These are phyloP conservation scores for Seiridium unicorne DNA, from an alignment of 2,329 filamentous ascomycete genomes.

Conservation along the genomic window DNA sequence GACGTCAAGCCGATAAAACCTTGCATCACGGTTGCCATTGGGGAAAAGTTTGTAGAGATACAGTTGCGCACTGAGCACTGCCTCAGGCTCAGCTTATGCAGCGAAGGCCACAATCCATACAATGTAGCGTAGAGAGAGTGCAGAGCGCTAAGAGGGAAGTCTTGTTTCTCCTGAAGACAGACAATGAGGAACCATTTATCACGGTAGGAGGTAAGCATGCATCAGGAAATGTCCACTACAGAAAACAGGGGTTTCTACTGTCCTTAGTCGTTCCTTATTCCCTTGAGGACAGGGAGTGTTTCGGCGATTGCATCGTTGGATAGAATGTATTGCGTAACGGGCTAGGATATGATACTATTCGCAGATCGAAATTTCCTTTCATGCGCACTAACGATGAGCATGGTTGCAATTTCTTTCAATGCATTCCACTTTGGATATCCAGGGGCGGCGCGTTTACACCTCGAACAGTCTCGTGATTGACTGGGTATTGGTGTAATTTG, in stretches of 20 bases:
- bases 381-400: too few species aligned
- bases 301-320: too few species aligned
- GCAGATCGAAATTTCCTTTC: too few species aligned
- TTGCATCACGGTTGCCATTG: background rate
- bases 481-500: too few species aligned
- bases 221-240: background rate
- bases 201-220: background rate
- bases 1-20: background rate
- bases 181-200: background rate
- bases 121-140: background rate
- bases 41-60: background rate
- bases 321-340: too few species aligned
- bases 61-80: background rate
- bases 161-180: background rate
- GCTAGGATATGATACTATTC: too few species aligned
- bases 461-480: too few species aligned
- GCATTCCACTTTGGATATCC: too few species aligned
- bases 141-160: background rate
- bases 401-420: too few species aligned
- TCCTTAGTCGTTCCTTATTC: background rate
- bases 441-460: too few species aligned
- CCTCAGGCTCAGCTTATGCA: background rate
- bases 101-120: background rate
- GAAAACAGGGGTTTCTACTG: background rate
- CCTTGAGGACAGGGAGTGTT: background rate